These are phyloP conservation scores for Aaosphaeria arxii DNA, from an alignment of 2,329 filamentous ascomycete genomes.

Conservation along the genomic window DNA sequence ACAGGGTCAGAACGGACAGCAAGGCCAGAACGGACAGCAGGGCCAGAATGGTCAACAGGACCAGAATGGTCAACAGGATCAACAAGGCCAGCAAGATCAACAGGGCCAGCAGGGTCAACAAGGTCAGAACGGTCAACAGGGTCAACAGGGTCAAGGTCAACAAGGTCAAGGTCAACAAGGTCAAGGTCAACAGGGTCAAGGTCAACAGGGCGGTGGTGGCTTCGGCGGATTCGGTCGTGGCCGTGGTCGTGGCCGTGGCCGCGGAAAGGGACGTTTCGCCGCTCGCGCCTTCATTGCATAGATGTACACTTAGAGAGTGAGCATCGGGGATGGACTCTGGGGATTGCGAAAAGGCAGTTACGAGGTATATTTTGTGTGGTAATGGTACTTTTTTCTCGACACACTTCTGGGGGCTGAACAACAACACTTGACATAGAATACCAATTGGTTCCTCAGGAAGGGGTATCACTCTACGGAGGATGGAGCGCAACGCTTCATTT, in stretches of 20 bases:
- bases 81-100: conserved; percentile 7
- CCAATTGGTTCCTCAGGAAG: conserved; percentile 19
- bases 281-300: conserved; percentile 33
- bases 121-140: neutral
- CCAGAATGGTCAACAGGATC: conserved; percentile 5
- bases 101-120: conserved; percentile 8
- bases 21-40: conserved; percentile 5
- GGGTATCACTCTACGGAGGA: conserved; percentile 27
- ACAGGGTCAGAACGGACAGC: conserved; percentile 11
- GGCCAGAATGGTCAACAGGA: neutral
- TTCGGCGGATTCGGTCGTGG: neutral
- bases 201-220: neutral
- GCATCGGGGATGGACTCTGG: neutral
- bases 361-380: conserved; percentile 13
- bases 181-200: conserved; percentile 1
- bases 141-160: conserved; percentile 2
- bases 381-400: conserved; percentile 25
- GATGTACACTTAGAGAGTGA: neutral
- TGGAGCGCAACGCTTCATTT: conserved; percentile 32
- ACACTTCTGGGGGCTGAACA: no score
- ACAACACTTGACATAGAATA: conserved; percentile 21
- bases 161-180: conserved; percentile 1
- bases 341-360: neutral
- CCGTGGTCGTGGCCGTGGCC: conserved; percentile 14
- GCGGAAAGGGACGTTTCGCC: conserved; percentile 21